Evolutionary conservation across 495 filamentous ascomycete genomes (phyloP).

Genomic region (Aspergillus hancockii): DNA sequence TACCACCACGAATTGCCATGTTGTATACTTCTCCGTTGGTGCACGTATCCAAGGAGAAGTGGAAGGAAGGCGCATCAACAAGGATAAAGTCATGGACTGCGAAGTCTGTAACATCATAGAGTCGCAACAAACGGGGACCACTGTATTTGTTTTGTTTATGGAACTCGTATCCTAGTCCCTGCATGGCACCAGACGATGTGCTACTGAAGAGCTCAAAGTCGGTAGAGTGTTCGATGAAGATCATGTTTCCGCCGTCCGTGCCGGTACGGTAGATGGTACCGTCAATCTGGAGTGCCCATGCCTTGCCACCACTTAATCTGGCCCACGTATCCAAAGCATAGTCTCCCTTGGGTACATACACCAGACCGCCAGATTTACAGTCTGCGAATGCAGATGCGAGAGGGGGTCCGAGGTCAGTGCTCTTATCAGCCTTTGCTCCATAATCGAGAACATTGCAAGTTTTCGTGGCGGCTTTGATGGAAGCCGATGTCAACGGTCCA

Average conservation of each 20-base stretch:
- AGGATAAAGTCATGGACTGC: slow-evolving; percentile 53
- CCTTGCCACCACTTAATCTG: slow-evolving; percentile 36
- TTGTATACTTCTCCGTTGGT: slow-evolving; percentile 53
- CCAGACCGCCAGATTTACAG: slow-evolving; percentile 40
- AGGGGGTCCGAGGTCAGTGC: slow-evolving; percentile 48
- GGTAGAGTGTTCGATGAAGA: slow-evolving; percentile 45
- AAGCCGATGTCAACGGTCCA: slow-evolving; percentile 43
- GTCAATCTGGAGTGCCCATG: slow-evolving; percentile 49
- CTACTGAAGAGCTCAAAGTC: slow-evolving; percentile 55
- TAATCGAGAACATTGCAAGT: slow-evolving; percentile 54
- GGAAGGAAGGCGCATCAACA: slow-evolving; percentile 54
- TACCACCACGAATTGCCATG: slow-evolving; percentile 53
- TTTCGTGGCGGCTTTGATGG: slow-evolving; percentile 33
- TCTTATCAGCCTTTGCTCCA: slow-evolving; percentile 47
- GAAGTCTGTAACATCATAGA: slow-evolving; percentile 45
- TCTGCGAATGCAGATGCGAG: slow-evolving; percentile 48
- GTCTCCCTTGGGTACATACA: slow-evolving; percentile 38
- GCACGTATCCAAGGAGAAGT: slow-evolving; percentile 49
- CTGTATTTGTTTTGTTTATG: slow-evolving; percentile 24
- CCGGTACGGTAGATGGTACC: slow-evolving; percentile 50
- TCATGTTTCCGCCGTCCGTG: slow-evolving; percentile 50
- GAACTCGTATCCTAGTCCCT: slow-evolving; percentile 52
- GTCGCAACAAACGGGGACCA: slow-evolving; percentile 39
- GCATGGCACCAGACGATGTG: slow-evolving; percentile 49
- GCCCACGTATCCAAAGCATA: slow-evolving; percentile 40